Evolutionary conservation across 2,329 filamentous ascomycete genomes (phyloP), one percentile per base, ranked within the genome.

Genomic region (Aspergillus tanneri): DNA sequence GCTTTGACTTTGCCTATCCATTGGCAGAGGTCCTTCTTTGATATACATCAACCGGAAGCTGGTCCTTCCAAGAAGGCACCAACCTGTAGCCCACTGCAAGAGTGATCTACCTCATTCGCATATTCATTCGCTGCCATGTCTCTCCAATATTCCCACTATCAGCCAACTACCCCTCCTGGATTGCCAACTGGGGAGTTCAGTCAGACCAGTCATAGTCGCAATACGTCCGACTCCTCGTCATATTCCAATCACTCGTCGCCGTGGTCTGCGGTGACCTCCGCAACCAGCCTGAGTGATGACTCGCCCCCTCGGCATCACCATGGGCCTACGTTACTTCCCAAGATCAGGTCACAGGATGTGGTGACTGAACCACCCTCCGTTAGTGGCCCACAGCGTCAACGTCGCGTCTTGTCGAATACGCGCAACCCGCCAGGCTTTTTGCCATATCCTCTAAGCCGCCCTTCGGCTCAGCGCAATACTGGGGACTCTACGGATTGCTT

Each of bases 261-360:
- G 35, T 86, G 87, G 66, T 87, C 87, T 35, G 76, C 83, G 59
- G 78, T 81, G 72, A 87, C 85, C 16, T 77, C 80, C 57, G 77
- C 82, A 59, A 86, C 84, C 44, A 90, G 87, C 10, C 87, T 88
- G 44, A 80, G 79, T 44, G 77, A 80, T 55, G 87, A 87, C 25
- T 67, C 65, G 18, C 87, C 88, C 51, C 81, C 91, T 59, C 81
- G 85, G 52, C 86, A 89, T 53, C 86, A 90, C 72, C 88, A 89
- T 43, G 74, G 73, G 16, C 88, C 89, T 43, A 76, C 89, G 40
- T 76, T 95, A 50, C 78, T 95, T 24, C 90, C 90, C 63, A 93
- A 90, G 78, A 91, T 95, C 73, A 82, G 90, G 52, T 82, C 82
- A 32, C 90, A 93, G 72, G 90, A 95, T 72, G 87, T 92, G 71